These are phyloP conservation scores for Daedalea quercina DNA, from an alignment of 768 basidiomycete species.

Conservation along the genomic window DNA sequence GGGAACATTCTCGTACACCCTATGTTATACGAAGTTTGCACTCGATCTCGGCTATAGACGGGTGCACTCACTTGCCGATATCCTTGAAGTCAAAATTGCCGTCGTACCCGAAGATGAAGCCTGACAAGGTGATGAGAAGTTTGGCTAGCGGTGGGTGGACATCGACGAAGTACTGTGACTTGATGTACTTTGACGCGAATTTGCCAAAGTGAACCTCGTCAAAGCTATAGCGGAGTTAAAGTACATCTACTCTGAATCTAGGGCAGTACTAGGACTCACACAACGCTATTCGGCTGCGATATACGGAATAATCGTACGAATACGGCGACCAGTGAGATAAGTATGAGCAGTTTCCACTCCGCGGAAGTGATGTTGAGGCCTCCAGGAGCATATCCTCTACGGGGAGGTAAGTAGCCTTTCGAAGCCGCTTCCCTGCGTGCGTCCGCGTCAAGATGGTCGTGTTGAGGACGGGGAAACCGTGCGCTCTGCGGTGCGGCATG, in stretches of 20 bases:
- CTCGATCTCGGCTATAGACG: background rate
- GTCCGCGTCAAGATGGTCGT: slow-evolving; percentile 71
- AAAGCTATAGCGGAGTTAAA: slow-evolving; percentile 47
- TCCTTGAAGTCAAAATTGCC: slow-evolving; percentile 97
- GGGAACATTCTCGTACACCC: slow-evolving; percentile 80
- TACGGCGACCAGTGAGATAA: slow-evolving; percentile 61
- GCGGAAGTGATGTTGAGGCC: slow-evolving; percentile 59
- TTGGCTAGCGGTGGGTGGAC: slow-evolving; percentile 98
- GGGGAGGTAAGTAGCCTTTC: slow-evolving; percentile 51
- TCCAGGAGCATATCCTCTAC: slow-evolving; percentile 40
- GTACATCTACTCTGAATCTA: background rate
- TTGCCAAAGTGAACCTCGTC: slow-evolving; percentile 99
- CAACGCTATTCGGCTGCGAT: slow-evolving; percentile 84
- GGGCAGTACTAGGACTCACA: slow-evolving; percentile 47
- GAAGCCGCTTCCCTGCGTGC: slow-evolving; percentile 61
- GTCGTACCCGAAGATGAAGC: slow-evolving; percentile 80
- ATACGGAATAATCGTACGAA: slow-evolving; percentile 85
- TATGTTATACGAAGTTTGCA: slow-evolving; percentile 25
- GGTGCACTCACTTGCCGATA: slow-evolving; percentile 77
- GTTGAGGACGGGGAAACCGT: slow-evolving; percentile 58
- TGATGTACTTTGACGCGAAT: slow-evolving; percentile 92
- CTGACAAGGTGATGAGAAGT: slow-evolving; percentile 88
- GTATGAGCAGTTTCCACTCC: slow-evolving; percentile 70
- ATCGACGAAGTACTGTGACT: slow-evolving; percentile 86
- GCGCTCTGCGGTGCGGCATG: slow-evolving; percentile 30